Conservation (phyloP, 495 filamentous ascomycete species). For the Talaromyces borbonicus region DNA sequence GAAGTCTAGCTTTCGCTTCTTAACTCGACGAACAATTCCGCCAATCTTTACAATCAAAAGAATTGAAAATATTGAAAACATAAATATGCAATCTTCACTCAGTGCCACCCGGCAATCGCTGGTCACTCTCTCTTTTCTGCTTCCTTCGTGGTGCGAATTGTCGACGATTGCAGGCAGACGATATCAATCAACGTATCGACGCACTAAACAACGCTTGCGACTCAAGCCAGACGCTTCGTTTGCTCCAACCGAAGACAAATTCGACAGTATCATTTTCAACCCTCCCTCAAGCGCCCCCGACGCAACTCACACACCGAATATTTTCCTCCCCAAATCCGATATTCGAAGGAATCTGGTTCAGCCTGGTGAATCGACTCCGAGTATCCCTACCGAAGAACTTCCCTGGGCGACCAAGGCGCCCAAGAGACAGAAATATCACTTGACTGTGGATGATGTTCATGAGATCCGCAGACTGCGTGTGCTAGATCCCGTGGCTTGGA, state of each 20-base stretch:
- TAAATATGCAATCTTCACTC: constrained; percentile 6
- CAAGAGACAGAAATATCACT: constrained; percentile 63
- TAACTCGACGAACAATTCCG: background rate
- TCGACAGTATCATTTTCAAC: constrained; percentile 80
- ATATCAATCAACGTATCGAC: constrained; percentile 58
- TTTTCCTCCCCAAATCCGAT: constrained; percentile 79
- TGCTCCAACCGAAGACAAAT: constrained; percentile 34
- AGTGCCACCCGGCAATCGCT: constrained; percentile 26
- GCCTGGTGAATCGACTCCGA: constrained; percentile 13
- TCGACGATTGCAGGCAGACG: constrained; percentile 30
- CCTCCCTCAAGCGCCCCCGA: constrained; percentile 78
- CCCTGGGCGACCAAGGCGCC: constrained; percentile 45
- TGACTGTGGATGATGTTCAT: constrained; percentile 60
- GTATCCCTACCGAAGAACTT: constrained; percentile 25
- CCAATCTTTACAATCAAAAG: background rate
- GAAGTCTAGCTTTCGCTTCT: too few species aligned
- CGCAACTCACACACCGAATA: constrained; percentile 76
- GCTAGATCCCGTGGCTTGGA: constrained; percentile 63
- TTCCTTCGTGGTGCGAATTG: constrained; percentile 28
- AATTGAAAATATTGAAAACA: background rate
- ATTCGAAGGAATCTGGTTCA: constrained; percentile 50
- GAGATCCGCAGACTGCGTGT: constrained; percentile 66
- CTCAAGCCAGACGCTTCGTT: constrained; percentile 68
- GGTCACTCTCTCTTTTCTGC: constrained; percentile 32
- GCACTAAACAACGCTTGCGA: constrained; percentile 61